These are phyloP conservation scores for Plasmodium vivax DNA, from an alignment of 169 alveolate species.

Conservation along the genomic window DNA sequence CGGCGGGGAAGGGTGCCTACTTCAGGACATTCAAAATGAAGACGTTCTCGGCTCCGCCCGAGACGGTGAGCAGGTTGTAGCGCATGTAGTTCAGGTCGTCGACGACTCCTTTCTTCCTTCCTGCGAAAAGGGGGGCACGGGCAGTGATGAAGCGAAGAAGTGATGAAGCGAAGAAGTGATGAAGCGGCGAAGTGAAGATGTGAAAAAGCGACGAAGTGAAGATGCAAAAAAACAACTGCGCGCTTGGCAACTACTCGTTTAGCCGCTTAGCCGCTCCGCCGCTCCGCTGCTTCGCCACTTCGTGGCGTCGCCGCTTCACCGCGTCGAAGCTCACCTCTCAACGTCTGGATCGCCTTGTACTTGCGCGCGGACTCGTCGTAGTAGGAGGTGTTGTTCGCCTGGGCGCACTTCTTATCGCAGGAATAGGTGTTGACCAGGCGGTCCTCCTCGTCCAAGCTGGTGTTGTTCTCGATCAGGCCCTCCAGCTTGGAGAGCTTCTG, in stretches of 20 bases:
- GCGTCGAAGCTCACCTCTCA: slow-evolving; percentile 2
- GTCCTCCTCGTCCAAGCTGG: neutral
- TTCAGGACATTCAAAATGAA: slow-evolving; percentile 48
- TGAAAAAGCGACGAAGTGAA: too few species aligned
- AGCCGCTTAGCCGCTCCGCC: too few species aligned
- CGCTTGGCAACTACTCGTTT: too few species aligned
- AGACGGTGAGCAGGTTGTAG: slow-evolving; percentile 37
- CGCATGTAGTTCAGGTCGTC: slow-evolving; percentile 52
- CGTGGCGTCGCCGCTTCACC: too few species aligned
- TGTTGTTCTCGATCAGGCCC: slow-evolving; percentile 10
- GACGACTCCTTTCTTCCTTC: slow-evolving; percentile 33
- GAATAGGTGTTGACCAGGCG: slow-evolving; percentile 12
- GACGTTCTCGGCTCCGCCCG: slow-evolving; percentile 71
- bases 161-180: neutral
- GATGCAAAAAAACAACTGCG: too few species aligned
- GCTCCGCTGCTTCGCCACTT: neutral
- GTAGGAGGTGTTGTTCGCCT: slow-evolving; percentile 34
- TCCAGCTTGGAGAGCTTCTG: slow-evolving; percentile 24
- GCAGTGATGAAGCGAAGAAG: neutral
- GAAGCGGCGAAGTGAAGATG: too few species aligned
- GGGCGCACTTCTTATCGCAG: slow-evolving; percentile 16
- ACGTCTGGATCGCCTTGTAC: slow-evolving; percentile 19
- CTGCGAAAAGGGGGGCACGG: neutral
- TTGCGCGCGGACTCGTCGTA: slow-evolving; percentile 15
- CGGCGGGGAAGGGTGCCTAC: neutral